Percentiles rank a stretch among this genome's conserved stretches.
These are phyloP conservation scores for Suillus variegatus DNA, from an alignment of 768 basidiomycete genomes.

Conservation along the genomic window DNA sequence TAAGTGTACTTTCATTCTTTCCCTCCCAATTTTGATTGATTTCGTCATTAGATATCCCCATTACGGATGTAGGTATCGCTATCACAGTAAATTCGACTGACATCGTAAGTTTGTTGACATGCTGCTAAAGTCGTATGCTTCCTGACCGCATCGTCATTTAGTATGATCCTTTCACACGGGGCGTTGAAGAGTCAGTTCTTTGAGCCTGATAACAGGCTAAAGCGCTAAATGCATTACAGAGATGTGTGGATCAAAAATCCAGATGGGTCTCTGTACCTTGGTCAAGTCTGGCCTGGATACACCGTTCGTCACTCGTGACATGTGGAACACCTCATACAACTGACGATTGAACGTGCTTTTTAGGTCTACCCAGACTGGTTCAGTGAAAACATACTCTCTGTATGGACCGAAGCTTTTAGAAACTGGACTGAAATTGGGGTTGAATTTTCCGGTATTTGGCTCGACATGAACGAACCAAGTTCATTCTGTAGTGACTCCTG, in stretches of 20 bases:
- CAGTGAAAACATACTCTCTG: constrained; percentile 47
- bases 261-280: constrained; percentile 70
- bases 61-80: constrained; percentile 65
- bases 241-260: constrained; percentile 75
- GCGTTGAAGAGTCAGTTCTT: constrained; percentile 52
- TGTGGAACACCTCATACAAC: background rate
- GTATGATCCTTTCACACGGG: constrained; percentile 70
- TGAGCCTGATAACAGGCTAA: background rate
- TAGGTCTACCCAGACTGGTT: constrained; percentile 68
- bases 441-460: constrained; percentile 68
- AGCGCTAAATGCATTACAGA: constrained; percentile 32
- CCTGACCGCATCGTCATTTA: constrained; percentile 22
- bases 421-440: constrained; percentile 57
- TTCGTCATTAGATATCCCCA: constrained; percentile 56
- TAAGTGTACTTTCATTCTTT: constrained; percentile 10
- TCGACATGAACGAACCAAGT: constrained; percentile 70
- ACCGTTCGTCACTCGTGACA: constrained; percentile 41
- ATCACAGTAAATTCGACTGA: constrained; percentile 61
- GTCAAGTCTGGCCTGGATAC: constrained; percentile 79
- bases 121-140: background rate
- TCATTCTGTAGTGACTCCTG: constrained; percentile 67
- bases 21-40: background rate
- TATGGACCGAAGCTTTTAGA: constrained; percentile 61
- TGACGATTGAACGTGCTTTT: background rate
- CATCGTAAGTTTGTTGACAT: constrained; percentile 43